Evolutionary conservation across 2,329 filamentous ascomycete species (phyloP).

Genomic region (Didymella segeticola): DNA sequence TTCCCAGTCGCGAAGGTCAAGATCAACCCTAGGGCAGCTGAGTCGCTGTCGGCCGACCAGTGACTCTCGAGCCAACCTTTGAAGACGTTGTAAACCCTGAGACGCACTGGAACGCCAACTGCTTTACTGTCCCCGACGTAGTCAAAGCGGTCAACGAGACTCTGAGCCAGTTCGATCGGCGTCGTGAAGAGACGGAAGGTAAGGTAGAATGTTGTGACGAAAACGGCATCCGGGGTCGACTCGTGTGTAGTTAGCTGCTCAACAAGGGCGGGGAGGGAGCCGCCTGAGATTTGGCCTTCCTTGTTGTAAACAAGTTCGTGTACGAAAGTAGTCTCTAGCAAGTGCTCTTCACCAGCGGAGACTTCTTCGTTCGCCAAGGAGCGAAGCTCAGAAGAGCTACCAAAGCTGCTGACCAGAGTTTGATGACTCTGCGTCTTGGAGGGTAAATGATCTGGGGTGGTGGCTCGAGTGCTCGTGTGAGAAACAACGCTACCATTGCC

Average conservation of each 20-base stretch:
- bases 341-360: slow-evolving; percentile 78
- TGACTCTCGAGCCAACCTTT: slow-evolving; percentile 98
- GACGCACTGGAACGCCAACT: slow-evolving; percentile 78
- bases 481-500: slow-evolving; percentile 83
- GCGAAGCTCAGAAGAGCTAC: slow-evolving; percentile 69
- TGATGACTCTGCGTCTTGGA: slow-evolving; percentile 64
- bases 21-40: slow-evolving; percentile 76
- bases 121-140: slow-evolving; percentile 82
- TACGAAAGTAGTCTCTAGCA: slow-evolving; percentile 91
- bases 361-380: slow-evolving; percentile 74
- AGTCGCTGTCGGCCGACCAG: slow-evolving; percentile 85
- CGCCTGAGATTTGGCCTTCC: slow-evolving; percentile 92
- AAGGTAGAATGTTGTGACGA: slow-evolving; percentile 93
- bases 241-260: slow-evolving; percentile 93
- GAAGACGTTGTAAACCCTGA: slow-evolving; percentile 94
- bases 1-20: slow-evolving; percentile 79
- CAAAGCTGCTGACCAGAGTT: slow-evolving; percentile 65
- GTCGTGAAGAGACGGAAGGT: slow-evolving; percentile 94
- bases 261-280: slow-evolving; percentile 87
- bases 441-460: slow-evolving; percentile 74
- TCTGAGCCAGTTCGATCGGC: slow-evolving; percentile 77
- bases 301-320: slow-evolving; percentile 94
- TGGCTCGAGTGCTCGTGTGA: slow-evolving; percentile 83
- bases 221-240: slow-evolving; percentile 87
- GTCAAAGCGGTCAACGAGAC: slow-evolving; percentile 89